phyloP scores from a whole-genome alignment of 106 monocot species.

The Phalaenopsis equestris region DNA sequence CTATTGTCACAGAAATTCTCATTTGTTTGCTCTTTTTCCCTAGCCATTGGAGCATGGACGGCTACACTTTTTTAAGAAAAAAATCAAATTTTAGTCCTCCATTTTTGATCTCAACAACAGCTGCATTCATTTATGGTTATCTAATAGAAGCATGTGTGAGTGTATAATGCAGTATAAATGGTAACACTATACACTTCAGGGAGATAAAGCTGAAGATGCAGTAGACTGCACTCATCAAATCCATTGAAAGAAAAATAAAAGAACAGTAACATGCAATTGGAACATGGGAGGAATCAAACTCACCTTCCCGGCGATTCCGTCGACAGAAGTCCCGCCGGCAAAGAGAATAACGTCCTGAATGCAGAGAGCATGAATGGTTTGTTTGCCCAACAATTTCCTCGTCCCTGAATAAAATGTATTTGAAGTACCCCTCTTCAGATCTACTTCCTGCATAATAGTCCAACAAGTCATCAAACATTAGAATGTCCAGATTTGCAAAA shows the following conservation, averaged over 20 bases:
- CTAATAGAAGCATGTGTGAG: too few relatives aligned
- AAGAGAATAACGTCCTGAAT: slow-evolving; percentile 34
- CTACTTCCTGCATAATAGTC: slow-evolving; percentile 32
- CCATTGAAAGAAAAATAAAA: neutral
- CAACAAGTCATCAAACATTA: neutral
- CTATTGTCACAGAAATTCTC: too few relatives aligned
- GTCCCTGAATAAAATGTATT: slow-evolving; percentile 34
- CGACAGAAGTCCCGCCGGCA: slow-evolving; percentile 44
- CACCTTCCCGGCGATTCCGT: slow-evolving; percentile 52
- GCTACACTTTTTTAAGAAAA: too few relatives aligned
- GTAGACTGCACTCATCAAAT: too few relatives aligned
- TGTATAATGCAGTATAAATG: too few relatives aligned
- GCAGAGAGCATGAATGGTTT: slow-evolving; percentile 30
- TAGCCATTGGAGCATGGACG: too few relatives aligned
- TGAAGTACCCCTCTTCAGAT: slow-evolving; percentile 28
- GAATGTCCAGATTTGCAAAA: neutral
- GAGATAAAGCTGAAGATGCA: too few relatives aligned
- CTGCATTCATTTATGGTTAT: too few relatives aligned
- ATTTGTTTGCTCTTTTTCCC: too few relatives aligned
- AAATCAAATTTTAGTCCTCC: too few relatives aligned
- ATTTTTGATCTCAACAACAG: too few relatives aligned
- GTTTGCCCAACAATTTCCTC: slow-evolving; percentile 41
- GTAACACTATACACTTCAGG: too few relatives aligned
- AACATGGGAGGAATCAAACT: neutral
- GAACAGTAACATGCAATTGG: neutral